Conservation (phyloP, 371 early-diverging fungal species). For the Syncephalastrum racemosum region DNA sequence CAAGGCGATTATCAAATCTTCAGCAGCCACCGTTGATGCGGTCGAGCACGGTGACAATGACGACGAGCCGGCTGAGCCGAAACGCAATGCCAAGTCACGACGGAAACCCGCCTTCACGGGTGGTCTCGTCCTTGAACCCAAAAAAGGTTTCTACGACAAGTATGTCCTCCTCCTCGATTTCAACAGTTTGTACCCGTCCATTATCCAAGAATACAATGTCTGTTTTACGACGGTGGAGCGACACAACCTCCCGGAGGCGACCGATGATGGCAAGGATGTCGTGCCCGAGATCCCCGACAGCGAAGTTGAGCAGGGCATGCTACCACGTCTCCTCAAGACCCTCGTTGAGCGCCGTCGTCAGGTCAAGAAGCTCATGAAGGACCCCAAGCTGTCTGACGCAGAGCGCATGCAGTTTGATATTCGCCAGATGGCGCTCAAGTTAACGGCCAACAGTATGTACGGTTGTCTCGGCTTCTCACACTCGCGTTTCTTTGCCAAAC, state of each 20-base stretch:
- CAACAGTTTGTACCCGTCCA: slow-evolving; percentile 99
- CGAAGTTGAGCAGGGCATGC: slow-evolving; percentile 69
- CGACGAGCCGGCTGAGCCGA: slow-evolving; percentile 9
- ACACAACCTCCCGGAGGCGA: slow-evolving; percentile 15
- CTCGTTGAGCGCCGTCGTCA: slow-evolving; percentile 91
- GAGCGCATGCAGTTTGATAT: slow-evolving; percentile 82
- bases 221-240: slow-evolving; percentile 98
- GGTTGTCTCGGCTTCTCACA: slow-evolving; percentile 98
- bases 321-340: slow-evolving; percentile 89
- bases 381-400: slow-evolving; percentile 56
- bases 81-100: slow-evolving; percentile 26
- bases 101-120: slow-evolving; percentile 96
- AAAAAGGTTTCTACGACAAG: slow-evolving; percentile 96
- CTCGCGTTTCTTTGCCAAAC: slow-evolving; percentile 98
- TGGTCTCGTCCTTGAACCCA: slow-evolving; percentile 99
- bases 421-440: slow-evolving; percentile 97
- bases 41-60: slow-evolving; percentile 54
- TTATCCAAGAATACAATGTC: slow-evolving; percentile 99
- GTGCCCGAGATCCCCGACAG: slow-evolving; percentile 82
- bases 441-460: slow-evolving; percentile 99
- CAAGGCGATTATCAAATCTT: slow-evolving; percentile 43
- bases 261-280: slow-evolving; percentile 52
- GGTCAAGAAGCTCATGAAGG: slow-evolving; percentile 93
- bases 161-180: slow-evolving; percentile 98
- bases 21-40: slow-evolving; percentile 37